Evolutionary conservation across 371 early-diverging fungal genomes (phyloP).

Genomic region (Thermomucor indicae-seudaticae): DNA sequence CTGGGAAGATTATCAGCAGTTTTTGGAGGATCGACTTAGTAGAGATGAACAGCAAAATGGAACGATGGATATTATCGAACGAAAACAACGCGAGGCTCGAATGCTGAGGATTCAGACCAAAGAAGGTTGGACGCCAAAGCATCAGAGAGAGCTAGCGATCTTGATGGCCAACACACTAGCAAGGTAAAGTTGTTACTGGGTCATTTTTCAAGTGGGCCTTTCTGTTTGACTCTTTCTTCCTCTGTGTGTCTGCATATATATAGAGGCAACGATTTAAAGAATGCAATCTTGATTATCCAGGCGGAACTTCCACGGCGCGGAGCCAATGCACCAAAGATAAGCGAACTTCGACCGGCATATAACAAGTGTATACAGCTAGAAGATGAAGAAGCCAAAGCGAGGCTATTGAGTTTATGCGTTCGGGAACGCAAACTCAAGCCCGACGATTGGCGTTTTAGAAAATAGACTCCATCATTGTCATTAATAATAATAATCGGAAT

Average conservation of each 20-base stretch:
- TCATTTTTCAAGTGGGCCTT: neutral
- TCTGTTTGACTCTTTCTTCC: conserved; percentile 2
- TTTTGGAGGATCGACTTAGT: conserved; percentile 30
- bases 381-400: conserved; percentile 34
- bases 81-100: conserved; percentile 15
- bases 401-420: conserved; percentile 36
- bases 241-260: neutral
- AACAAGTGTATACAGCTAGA: conserved; percentile 56
- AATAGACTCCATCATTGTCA: too few relatives aligned
- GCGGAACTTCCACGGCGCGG: conserved; percentile 18
- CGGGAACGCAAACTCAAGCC: conserved; percentile 8
- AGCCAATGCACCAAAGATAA: conserved; percentile 27
- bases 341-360: conserved; percentile 44
- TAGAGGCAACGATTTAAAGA: conserved; percentile 27
- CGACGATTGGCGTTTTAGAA: conserved; percentile 14
- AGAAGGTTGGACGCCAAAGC: conserved; percentile 36
- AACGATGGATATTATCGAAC: neutral
- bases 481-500: neutral
- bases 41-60: conserved; percentile 6
- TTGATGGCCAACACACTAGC: conserved; percentile 43
- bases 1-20: conserved; percentile 52
- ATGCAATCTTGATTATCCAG: conserved; percentile 25
- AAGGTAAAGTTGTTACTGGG: conserved; percentile 14
- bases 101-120: conserved; percentile 9
- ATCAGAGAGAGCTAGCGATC: conserved; percentile 26